Conservation (phyloP, 805 yeast genomes). For the Barnettozyma populi region DNA sequence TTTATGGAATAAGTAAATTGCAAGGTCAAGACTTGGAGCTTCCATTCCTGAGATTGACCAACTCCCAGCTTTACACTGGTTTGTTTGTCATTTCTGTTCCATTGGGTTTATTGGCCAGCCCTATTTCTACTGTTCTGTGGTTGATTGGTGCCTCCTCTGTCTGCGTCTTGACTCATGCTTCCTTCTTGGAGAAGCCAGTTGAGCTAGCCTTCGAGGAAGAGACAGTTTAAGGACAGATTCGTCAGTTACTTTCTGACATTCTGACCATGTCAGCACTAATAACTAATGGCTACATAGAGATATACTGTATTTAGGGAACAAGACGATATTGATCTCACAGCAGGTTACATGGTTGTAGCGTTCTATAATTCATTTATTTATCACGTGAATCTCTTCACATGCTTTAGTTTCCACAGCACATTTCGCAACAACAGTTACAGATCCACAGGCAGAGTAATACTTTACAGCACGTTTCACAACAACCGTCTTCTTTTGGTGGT, state of each 20-base stretch:
- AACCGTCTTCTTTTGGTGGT: conserved; percentile 18
- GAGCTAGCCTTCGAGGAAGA: conserved; percentile 92
- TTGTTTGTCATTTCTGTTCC: conserved; percentile 73
- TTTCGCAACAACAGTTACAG: conserved; percentile 25
- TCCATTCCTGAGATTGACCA: conserved; percentile 60
- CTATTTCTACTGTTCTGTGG: conserved; percentile 88
- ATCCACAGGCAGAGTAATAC: conserved; percentile 28
- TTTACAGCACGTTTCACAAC: conserved; percentile 27
- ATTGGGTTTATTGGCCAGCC: conserved; percentile 81
- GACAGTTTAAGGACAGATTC: background rate
- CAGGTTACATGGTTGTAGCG: background rate
- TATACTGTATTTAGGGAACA: too few relatives aligned
- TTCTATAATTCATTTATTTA: background rate
- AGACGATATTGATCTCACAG: too few relatives aligned
- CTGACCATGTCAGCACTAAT: background rate
- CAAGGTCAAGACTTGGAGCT: conserved; percentile 79
- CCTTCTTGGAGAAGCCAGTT: conserved; percentile 89
- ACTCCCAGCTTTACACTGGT: conserved; percentile 80
- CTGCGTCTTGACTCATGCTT: conserved; percentile 78
- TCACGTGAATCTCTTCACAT: background rate
- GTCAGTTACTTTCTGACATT: background rate
- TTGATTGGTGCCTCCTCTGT: conserved; percentile 80
- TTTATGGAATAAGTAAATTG: conserved; percentile 71
- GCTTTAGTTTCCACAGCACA: background rate
- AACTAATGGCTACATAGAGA: background rate